Evolutionary conservation across 2,329 filamentous ascomycete genomes (phyloP).

Genomic region (Lachnellula hyalina): DNA sequence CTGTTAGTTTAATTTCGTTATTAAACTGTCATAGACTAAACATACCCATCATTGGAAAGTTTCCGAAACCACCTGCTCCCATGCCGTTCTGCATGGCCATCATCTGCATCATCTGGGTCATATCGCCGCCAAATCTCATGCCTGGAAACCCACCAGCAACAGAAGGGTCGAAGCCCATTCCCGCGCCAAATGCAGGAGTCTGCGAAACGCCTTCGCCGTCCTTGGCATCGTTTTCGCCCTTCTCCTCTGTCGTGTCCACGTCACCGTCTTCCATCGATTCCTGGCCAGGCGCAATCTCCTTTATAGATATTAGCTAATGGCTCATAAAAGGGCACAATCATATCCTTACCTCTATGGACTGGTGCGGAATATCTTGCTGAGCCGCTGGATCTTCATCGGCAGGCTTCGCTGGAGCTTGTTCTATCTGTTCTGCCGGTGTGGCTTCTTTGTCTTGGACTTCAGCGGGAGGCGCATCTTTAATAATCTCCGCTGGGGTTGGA

Average conservation of each 20-base stretch:
- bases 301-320: conserved; percentile 13
- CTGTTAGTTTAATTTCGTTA: conserved; percentile 9
- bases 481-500: not conserved
- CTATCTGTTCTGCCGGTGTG: conserved; percentile 6
- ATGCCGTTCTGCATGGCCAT: conserved; percentile 70
- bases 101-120: conserved; percentile 75
- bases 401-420: conserved; percentile 3
- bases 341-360: conserved; percentile 33
- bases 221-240: conserved; percentile 9
- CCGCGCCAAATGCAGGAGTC: conserved; percentile 26
- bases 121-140: conserved; percentile 52
- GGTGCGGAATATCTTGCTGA: conserved; percentile 34
- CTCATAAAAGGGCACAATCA: not conserved
- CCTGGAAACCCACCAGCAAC: conserved; percentile 32
- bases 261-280: conserved; percentile 23
- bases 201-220: conserved; percentile 16
- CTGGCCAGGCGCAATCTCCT: conserved; percentile 32
- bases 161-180: conserved; percentile 39
- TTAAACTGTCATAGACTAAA: conserved; percentile 21
- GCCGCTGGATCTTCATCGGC: conserved; percentile 13
- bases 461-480: conserved; percentile 1
- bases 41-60: conserved; percentile 84
- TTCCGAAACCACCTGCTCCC: conserved; percentile 48
- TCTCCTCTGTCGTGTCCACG: conserved; percentile 9
- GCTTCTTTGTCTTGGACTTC: conserved; percentile 11